Evolutionary conservation across 257 asterid genomes (phyloP).

Genomic region (Linderniella brevidens): DNA sequence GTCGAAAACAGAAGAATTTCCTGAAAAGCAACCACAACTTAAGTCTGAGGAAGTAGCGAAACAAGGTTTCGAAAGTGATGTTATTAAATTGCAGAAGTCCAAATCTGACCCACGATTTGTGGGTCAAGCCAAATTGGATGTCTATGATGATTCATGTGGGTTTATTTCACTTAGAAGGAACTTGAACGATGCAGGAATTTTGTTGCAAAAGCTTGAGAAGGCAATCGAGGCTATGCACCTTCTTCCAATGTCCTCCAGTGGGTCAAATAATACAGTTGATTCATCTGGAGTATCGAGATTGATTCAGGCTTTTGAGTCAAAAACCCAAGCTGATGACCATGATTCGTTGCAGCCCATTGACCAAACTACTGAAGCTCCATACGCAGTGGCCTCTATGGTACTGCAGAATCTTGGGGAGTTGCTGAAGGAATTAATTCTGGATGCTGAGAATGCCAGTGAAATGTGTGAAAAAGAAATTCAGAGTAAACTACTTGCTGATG

Average conservation of each 20-base stretch:
- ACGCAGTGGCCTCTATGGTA: slow-evolving; percentile 25
- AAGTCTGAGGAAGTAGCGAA: slow-evolving; percentile 20
- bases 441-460: slow-evolving; percentile 35
- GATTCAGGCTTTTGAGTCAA: slow-evolving; percentile 80
- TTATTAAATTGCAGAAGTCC: slow-evolving; percentile 11
- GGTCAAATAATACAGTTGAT: slow-evolving; percentile 27
- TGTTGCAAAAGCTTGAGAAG: slow-evolving; percentile 50
- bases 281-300: slow-evolving; percentile 66
- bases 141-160: slow-evolving; percentile 23
- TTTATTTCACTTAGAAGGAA: slow-evolving; percentile 33
- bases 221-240: slow-evolving; percentile 45
- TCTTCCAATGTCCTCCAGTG: slow-evolving; percentile 30
- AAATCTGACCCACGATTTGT: slow-evolving; percentile 16
- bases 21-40: slow-evolving; percentile 15
- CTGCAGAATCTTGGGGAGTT: slow-evolving; percentile 21
- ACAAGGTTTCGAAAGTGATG: slow-evolving; percentile 17
- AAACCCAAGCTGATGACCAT: slow-evolving; percentile 32
- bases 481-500: slow-evolving; percentile 24
- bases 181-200: slow-evolving; percentile 34
- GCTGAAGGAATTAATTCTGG: slow-evolving; percentile 32
- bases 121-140: slow-evolving; percentile 17
- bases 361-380: slow-evolving; percentile 25
- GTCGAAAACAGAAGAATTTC: slow-evolving; percentile 22
- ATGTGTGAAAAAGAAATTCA: slow-evolving; percentile 22
- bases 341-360: slow-evolving; percentile 24